Conservation (phyloP, 257 asterid genomes). For the Marsdenia floribunda region DNA sequence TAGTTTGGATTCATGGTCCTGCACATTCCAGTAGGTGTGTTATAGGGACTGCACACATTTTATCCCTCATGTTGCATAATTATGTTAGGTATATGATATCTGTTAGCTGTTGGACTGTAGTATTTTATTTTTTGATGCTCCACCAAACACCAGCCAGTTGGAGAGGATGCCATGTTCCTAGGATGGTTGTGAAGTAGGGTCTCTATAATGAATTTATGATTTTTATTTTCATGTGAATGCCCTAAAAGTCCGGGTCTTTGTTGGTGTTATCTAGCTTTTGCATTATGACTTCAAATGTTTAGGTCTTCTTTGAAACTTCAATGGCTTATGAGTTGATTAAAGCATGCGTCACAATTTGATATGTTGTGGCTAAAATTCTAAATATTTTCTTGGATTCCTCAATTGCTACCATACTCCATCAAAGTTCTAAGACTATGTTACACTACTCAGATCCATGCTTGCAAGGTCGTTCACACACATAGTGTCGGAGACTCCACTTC, state of each 20-base stretch:
- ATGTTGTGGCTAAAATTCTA: not conserved
- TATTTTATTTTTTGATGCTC: not conserved
- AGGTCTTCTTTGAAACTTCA: not conserved
- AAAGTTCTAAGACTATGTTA: constrained; percentile 7
- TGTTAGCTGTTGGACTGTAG: too few relatives aligned
- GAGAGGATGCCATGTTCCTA: not conserved
- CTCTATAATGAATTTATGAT: not conserved
- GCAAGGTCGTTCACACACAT: constrained; percentile 69
- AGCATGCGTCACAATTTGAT: not conserved
- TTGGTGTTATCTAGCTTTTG: not conserved
- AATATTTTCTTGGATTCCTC: not conserved
- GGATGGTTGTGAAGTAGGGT: not conserved
- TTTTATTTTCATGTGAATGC: not conserved
- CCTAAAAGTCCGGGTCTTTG: not conserved
- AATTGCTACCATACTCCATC: not conserved
- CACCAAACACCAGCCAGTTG: not conserved
- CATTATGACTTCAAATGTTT: not conserved
- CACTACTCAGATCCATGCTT: constrained; percentile 61
- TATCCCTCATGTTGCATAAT: not conserved
- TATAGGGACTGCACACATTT: not conserved
- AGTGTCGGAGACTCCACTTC: constrained; percentile 63
- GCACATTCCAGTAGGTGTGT: not conserved
- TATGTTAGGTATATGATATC: not conserved
- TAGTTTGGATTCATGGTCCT: not conserved
- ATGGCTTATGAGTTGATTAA: not conserved